Percentiles rank a stretch among this genome's conserved stretches.
Evolutionary conservation across 805 yeast genomes (phyloP).

Genomic region (Monosporozyma yasuniensis): DNA sequence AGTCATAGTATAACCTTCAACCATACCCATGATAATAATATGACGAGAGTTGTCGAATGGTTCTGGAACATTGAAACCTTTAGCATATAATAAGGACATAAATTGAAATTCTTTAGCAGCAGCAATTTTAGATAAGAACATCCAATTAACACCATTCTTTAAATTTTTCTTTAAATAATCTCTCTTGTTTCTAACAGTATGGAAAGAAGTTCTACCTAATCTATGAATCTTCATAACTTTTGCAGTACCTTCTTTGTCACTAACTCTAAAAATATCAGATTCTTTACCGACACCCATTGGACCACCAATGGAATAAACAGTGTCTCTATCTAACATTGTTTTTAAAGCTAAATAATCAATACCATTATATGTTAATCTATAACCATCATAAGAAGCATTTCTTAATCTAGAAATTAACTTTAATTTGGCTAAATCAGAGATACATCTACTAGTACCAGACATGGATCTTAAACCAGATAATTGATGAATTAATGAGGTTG

Average conservation of each 20-base stretch:
- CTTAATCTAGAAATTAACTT: conserved; percentile 68
- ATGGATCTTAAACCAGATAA: conserved; percentile 68
- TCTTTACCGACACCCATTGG: conserved; percentile 97
- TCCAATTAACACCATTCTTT: conserved; percentile 78
- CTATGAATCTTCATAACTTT: conserved; percentile 85
- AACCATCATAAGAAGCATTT: conserved; percentile 94
- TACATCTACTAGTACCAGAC: conserved; percentile 68
- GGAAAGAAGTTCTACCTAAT: conserved; percentile 87
- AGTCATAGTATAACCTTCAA: conserved; percentile 86
- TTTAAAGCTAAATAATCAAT: conserved; percentile 87
- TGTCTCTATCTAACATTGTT: conserved; percentile 65
- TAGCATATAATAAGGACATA: conserved; percentile 62
- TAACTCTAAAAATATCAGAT: conserved; percentile 84
- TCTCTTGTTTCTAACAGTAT: conserved; percentile 85
- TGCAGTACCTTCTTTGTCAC: conserved; percentile 54
- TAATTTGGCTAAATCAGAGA: conserved; percentile 80
- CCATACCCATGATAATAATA: conserved; percentile 84
- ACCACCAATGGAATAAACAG: conserved; percentile 70
- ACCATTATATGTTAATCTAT: conserved; percentile 78
- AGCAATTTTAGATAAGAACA: conserved; percentile 80
- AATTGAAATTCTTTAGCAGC: conserved; percentile 90
- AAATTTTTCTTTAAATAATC: conserved; percentile 66
- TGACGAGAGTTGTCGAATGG: conserved; percentile 90
- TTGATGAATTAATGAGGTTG: conserved; percentile 73
- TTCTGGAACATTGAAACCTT: conserved; percentile 78